Evolutionary conservation across 2,329 filamentous ascomycete genomes (phyloP), one percentile per base, ranked within the genome.

Genomic region (Aspergillus melleus): DNA sequence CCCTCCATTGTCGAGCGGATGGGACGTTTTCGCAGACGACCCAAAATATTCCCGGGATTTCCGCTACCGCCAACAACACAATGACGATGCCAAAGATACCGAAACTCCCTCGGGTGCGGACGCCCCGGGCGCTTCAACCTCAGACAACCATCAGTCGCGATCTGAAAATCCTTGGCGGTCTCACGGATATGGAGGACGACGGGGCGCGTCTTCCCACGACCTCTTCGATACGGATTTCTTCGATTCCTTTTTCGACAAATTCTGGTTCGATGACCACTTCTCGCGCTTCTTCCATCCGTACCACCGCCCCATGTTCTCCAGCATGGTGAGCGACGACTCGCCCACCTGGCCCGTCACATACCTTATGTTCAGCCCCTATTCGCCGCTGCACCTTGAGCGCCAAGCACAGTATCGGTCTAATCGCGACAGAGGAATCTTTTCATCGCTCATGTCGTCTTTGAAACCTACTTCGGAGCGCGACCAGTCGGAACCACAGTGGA

Each of bases 321-420:
- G 74, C 54, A 68, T 72, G 58, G 68, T 54, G 63, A 74, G 58
- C 20, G 72, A 74, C 20, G 75, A 77, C 57, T 72, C 72, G 4
- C 66, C 73, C 10, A 65, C 70, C 22, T 79, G 77, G 77, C 76
- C 77, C 3, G 62, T 79, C 24, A 65, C 72, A 2, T 81, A 80
- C 63, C 67, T 81, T n/a, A 66, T 79, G 61, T 76, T 77, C 46
- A 83, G 77, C 62, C 75, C 78, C 0, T 87, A 87, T 69, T 87
- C 84, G 1, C 84, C 84, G 0, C 68, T 83, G n/a, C 72, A 78
- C 19, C 71, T 86, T 1, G 84, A 86, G 64, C 72, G 76, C n/a
- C 74, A 83, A 60, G 69, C 74, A 6, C 69, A 72, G 24, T 67
- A 69, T 52, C 65, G 66, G 12, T 60, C 64, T n/a, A 62, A 65